A percentile compares a stretch with the other conserved stretches of the same genome.
These are phyloP conservation scores for Santalum album DNA, from an alignment of 164 flowering plant species.

Conservation along the genomic window DNA sequence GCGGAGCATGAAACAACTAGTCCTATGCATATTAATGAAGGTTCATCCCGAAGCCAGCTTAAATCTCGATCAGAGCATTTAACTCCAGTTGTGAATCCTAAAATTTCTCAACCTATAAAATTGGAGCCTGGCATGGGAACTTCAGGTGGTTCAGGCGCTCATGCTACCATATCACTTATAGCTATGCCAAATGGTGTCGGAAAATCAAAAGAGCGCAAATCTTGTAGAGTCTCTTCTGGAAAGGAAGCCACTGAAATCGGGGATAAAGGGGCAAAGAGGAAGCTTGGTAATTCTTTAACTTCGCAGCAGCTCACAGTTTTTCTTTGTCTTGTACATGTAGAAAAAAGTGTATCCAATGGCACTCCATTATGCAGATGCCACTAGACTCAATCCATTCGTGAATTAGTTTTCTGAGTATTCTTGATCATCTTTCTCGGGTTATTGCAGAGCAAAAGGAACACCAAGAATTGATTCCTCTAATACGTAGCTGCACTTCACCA, in stretches of 20 bases:
- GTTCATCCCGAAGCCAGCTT: slow-evolving; percentile 18
- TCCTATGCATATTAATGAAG: slow-evolving; percentile 17
- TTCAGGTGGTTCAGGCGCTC: slow-evolving; percentile 24
- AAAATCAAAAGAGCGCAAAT: slow-evolving; percentile 26
- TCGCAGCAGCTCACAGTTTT: not conserved
- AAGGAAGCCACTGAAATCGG: slow-evolving; percentile 25
- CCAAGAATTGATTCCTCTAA: slow-evolving; percentile 50
- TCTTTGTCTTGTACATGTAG: not conserved
- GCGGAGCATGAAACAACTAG: slow-evolving; percentile 23
- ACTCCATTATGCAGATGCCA: not conserved
- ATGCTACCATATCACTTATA: slow-evolving; percentile 15
- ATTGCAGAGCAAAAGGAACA: slow-evolving; percentile 74
- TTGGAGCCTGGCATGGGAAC: slow-evolving; percentile 12
- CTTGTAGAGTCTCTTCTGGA: slow-evolving; percentile 20
- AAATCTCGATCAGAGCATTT: slow-evolving; percentile 49
- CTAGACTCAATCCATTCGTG: slow-evolving; percentile 1
- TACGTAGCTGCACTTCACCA: slow-evolving; percentile 44
- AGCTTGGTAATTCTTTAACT: slow-evolving; percentile 54
- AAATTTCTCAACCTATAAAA: slow-evolving; percentile 27
- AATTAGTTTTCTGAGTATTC: too few species aligned
- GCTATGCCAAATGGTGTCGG: slow-evolving; percentile 14
- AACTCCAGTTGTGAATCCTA: slow-evolving; percentile 46
- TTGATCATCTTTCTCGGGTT: too few species aligned
- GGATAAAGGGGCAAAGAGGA: slow-evolving; percentile 52
- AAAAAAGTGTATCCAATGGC: not conserved